Evolutionary conservation across 768 basidiomycete species (phyloP).

Genomic region (Dentipellis sp.): DNA sequence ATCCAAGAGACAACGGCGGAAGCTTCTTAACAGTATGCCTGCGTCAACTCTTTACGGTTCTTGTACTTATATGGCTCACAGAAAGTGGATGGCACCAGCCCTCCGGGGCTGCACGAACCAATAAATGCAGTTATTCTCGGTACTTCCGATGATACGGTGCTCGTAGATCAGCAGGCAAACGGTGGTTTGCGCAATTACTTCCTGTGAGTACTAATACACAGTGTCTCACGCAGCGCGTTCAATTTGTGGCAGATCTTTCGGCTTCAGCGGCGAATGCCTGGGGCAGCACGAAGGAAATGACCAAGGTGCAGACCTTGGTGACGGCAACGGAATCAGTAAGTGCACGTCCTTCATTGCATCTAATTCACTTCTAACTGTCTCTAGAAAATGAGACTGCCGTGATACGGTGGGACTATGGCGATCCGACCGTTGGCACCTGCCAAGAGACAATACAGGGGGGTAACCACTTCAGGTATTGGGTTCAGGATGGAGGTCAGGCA

Average conservation of each 20-base stretch:
- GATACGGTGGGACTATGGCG: constrained; percentile 80
- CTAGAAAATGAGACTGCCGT: constrained; percentile 74
- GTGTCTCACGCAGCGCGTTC: neutral
- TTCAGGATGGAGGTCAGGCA: constrained; percentile 55
- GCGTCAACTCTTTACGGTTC: neutral
- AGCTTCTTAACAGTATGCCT: constrained; percentile 60
- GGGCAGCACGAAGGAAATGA: constrained; percentile 66
- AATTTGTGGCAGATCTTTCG: constrained; percentile 42
- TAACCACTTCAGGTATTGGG: constrained; percentile 85
- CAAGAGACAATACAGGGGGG: constrained; percentile 81
- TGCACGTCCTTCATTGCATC: constrained; percentile 6
- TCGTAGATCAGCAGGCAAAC: constrained; percentile 44
- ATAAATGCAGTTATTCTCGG: constrained; percentile 76
- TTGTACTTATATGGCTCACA: neutral
- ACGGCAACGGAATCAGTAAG: constrained; percentile 67
- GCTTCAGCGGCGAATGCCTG: constrained; percentile 71
- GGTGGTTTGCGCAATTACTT: constrained; percentile 82
- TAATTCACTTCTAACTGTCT: neutral
- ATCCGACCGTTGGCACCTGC: constrained; percentile 77
- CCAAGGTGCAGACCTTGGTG: constrained; percentile 75
- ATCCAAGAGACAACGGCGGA: constrained; percentile 49
- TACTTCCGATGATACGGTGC: constrained; percentile 60
- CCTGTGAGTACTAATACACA: constrained; percentile 38
- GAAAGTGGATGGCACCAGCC: constrained; percentile 2
- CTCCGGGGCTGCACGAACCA: constrained; percentile 47